These are phyloP conservation scores for Ramichloridium luteum DNA, from an alignment of 2,329 filamentous ascomycete genomes.

Conservation along the genomic window DNA sequence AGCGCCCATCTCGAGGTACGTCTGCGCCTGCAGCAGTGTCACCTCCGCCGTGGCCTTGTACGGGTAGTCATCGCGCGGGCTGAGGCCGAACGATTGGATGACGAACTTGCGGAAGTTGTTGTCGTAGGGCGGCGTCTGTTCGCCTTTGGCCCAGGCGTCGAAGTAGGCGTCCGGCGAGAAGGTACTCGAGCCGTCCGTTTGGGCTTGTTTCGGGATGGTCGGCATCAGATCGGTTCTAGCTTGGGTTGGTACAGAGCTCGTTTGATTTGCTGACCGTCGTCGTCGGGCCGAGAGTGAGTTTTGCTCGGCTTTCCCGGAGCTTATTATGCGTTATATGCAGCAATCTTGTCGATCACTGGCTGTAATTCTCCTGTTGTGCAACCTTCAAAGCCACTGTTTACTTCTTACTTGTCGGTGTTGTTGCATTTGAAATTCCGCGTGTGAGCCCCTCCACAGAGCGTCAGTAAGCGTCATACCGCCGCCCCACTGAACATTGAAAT, in stretches of 20 bases:
- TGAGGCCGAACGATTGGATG: slow-evolving; percentile 36
- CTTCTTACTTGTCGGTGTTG: too few relatives aligned
- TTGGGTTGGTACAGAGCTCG: too few relatives aligned
- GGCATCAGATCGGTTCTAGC: slow-evolving; percentile 15
- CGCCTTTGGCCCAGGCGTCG: slow-evolving; percentile 29
- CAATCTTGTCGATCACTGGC: too few relatives aligned
- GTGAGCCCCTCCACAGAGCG: too few relatives aligned
- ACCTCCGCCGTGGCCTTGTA: slow-evolving; percentile 42
- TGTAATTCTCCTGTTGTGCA: too few relatives aligned
- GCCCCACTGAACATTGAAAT: too few relatives aligned
- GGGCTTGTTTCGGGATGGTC: slow-evolving; percentile 20
- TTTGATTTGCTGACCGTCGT: too few relatives aligned
- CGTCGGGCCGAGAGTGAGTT: too few relatives aligned
- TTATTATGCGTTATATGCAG: not conserved
- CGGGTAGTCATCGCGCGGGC: slow-evolving; percentile 34
- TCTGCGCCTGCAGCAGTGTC: slow-evolving; percentile 38
- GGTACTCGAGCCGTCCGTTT: slow-evolving; percentile 29
- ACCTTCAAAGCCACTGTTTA: too few relatives aligned
- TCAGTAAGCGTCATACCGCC: too few relatives aligned
- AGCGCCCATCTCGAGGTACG: slow-evolving; percentile 35
- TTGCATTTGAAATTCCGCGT: too few relatives aligned
- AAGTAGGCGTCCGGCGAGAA: slow-evolving; percentile 38
- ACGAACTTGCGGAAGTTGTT: slow-evolving; percentile 37
- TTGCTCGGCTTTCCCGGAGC: slow-evolving; percentile 13
- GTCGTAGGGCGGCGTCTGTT: slow-evolving; percentile 26